A percentile compares a stretch with the other conserved stretches of the same genome.
Evolutionary conservation across 257 asterid species (phyloP).

Genomic region (Forsythia viridissima): DNA sequence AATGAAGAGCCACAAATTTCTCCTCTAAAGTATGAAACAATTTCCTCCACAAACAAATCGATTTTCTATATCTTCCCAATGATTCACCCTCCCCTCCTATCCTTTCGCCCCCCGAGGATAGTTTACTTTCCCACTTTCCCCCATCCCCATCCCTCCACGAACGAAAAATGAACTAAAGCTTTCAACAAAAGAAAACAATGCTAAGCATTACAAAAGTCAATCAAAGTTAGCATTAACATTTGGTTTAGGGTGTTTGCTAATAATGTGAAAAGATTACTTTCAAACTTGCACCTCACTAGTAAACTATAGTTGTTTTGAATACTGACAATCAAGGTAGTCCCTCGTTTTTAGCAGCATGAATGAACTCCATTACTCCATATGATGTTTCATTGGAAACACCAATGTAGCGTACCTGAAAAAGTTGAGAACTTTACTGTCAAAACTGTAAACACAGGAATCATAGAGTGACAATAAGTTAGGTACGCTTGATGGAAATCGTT

Average conservation of each 20-base stretch:
- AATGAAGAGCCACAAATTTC: no score
- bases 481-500: no score
- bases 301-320: constrained; percentile 86
- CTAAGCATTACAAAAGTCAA: background rate
- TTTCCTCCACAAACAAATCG: no score
- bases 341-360: constrained; percentile 82
- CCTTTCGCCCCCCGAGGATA: no score
- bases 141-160: no score
- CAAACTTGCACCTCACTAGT: constrained; percentile 79
- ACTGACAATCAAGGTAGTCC: constrained; percentile 91
- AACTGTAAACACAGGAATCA: no score
- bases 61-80: no score
- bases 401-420: constrained; percentile 77
- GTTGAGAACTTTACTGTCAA: background rate
- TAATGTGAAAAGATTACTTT: constrained; percentile 42
- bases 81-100: no score
- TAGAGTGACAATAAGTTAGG: no score
- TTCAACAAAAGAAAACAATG: background rate
- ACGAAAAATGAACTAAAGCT: no score
- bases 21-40: no score
- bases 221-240: background rate
- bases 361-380: constrained; percentile 92
- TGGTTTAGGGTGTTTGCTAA: background rate
- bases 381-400: constrained; percentile 98
- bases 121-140: no score